phyloP scores from a whole-genome alignment of 192 early-diverging fungal genomes.

The Diversispora epigaea region DNA sequence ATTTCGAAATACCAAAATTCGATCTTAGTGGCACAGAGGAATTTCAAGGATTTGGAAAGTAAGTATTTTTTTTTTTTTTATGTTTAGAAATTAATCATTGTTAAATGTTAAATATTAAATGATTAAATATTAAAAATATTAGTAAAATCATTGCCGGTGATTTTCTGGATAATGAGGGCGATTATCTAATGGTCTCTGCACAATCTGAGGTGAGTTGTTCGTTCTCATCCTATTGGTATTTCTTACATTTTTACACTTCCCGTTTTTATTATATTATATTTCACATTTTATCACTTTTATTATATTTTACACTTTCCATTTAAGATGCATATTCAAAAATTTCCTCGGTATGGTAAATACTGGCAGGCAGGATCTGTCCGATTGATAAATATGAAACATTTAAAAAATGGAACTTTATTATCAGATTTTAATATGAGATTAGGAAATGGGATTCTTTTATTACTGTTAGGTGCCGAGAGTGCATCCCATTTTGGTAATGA shows the following conservation, averaged over 20 bases:
- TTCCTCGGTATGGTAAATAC: conserved; percentile 13
- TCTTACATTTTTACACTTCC: too few species aligned
- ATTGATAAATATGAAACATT: conserved; percentile 25
- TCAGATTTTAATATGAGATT: conserved; percentile 17
- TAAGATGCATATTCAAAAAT: conserved; percentile 9
- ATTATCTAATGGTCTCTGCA: conserved; percentile 10
- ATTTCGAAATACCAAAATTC: conserved; percentile 8
- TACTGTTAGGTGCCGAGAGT: conserved; percentile 5
- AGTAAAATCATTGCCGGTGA: conserved; percentile 20
- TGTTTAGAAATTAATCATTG: not conserved
- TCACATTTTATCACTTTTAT: not conserved
- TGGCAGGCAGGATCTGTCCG: conserved; percentile 48
- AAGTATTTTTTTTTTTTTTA: conserved; percentile 4
- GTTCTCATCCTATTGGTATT: not conserved
- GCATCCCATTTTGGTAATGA: conserved; percentile 19
- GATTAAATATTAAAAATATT: conserved; percentile 9
- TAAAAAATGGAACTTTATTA: conserved; percentile 16
- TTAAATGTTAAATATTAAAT: not conserved
- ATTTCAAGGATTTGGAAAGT: conserved; percentile 46
- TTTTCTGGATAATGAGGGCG: conserved; percentile 7
- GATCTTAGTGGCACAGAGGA: conserved; percentile 36
- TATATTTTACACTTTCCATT: not conserved
- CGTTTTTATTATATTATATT: not conserved
- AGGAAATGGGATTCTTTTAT: not conserved
- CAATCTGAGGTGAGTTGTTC: conserved; percentile 9